Evolutionary conservation across 2,329 filamentous ascomycete genomes (phyloP).

Genomic region (Talaromyces sp.): DNA sequence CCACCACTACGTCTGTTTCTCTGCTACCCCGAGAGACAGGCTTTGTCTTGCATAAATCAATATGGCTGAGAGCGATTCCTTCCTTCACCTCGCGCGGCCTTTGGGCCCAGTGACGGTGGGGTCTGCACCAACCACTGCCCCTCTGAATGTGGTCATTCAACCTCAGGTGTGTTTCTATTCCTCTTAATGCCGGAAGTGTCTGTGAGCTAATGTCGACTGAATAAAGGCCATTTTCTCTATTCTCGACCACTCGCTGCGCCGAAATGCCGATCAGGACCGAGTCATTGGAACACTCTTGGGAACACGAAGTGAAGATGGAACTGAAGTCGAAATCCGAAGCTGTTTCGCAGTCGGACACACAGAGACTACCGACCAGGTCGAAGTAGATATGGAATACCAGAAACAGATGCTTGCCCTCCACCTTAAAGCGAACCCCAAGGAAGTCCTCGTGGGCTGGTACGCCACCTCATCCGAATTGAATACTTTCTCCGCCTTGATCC

Average conservation of each 20-base stretch:
- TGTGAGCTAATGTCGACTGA: too few species aligned
- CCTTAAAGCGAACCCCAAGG: slow-evolving; percentile 88
- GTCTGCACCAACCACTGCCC: slow-evolving; percentile 79
- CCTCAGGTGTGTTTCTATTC: slow-evolving; percentile 69
- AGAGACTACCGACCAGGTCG: slow-evolving; percentile 96
- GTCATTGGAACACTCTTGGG: slow-evolving; percentile 96
- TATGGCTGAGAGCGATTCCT: slow-evolving; percentile 82
- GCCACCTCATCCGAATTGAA: slow-evolving; percentile 95
- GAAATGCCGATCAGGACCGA: slow-evolving; percentile 86
- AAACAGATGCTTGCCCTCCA: slow-evolving; percentile 98
- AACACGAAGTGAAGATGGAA: slow-evolving; percentile 90
- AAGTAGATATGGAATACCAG: slow-evolving; percentile 99
- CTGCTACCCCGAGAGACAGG: slow-evolving; percentile 19
- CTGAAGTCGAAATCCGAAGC: slow-evolving; percentile 90
- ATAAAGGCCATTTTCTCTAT: slow-evolving; percentile 60
- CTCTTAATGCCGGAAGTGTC: background rate
- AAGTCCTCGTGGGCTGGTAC: slow-evolving; percentile 96
- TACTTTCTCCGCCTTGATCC: slow-evolving; percentile 96
- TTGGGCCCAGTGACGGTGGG: slow-evolving; percentile 76
- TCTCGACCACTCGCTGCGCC: slow-evolving; percentile 86
- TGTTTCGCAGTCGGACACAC: slow-evolving; percentile 98
- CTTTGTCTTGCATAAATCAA: slow-evolving; percentile 41
- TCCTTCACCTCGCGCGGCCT: slow-evolving; percentile 91
- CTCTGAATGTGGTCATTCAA: slow-evolving; percentile 90
- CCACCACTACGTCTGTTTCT: slow-evolving; percentile 25